Conservation (phyloP, 495 filamentous ascomycete genomes). For the Xylaria nigripes region DNA sequence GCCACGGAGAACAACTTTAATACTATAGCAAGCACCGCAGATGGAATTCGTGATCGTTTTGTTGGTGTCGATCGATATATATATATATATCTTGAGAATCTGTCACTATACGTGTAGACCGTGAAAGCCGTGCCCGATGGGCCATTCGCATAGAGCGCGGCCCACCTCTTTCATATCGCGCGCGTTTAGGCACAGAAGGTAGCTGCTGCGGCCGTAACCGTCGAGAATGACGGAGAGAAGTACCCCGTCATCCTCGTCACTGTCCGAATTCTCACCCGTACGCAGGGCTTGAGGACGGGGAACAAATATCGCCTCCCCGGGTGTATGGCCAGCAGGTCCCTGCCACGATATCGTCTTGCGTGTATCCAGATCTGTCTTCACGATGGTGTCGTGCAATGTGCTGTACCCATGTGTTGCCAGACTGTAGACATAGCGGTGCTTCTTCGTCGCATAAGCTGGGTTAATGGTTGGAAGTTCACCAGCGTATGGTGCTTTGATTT, state of each 20-base stretch:
- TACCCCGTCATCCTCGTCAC: conserved; percentile 63
- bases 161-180: conserved; percentile 57
- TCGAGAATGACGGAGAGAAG: conserved; percentile 66
- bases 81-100: no score
- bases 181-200: conserved; percentile 63
- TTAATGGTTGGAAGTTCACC: conserved; percentile 66
- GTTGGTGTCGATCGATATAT: no score
- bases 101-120: conserved; percentile 41
- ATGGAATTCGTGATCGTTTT: no score
- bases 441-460: conserved; percentile 42
- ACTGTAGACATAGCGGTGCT: conserved; percentile 59
- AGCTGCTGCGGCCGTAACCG: conserved; percentile 52
- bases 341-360: conserved; percentile 45
- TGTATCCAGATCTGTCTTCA: conserved; percentile 58
- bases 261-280: conserved; percentile 4
- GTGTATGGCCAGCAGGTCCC: conserved; percentile 50
- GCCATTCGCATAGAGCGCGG: conserved; percentile 52
- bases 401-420: conserved; percentile 48
- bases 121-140: conserved; percentile 65
- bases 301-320: conserved; percentile 69
- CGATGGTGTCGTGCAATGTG: conserved; percentile 56
- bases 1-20: no score
- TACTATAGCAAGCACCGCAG: no score
- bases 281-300: conserved; percentile 38
- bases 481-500: conserved; percentile 30